phyloP scores from a whole-genome alignment of 768 basidiomycete species.

The Candolleomyces eurysporus region DNA sequence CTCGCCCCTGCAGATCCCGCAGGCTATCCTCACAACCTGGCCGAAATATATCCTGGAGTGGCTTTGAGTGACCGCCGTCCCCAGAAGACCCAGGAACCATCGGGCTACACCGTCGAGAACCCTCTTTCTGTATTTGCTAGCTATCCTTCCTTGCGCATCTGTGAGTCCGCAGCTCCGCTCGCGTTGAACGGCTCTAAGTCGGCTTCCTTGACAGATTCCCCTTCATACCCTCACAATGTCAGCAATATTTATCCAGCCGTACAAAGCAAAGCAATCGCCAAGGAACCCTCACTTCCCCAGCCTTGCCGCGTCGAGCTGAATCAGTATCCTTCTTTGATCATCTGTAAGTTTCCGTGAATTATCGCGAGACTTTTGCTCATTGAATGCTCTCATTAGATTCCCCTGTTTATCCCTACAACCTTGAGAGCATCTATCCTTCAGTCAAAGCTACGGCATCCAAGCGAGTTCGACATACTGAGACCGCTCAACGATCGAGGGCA shows the following conservation, averaged over 20 bases:
- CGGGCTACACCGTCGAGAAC: neutral
- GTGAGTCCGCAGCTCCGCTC: neutral
- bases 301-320: no score
- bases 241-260: no score
- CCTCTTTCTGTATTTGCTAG: neutral
- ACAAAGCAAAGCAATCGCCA: no score
- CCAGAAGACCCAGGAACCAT: neutral
- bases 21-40: constrained; percentile 8
- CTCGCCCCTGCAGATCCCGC: constrained; percentile 1
- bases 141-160: constrained; percentile 4
- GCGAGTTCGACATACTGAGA: neutral
- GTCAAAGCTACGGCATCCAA: no score
- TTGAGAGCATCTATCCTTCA: constrained; percentile 10
- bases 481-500: neutral
- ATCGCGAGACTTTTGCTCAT: neutral
- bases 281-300: no score
- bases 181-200: neutral
- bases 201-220: no score
- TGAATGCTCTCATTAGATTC: constrained; percentile 3
- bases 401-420: constrained; percentile 13
- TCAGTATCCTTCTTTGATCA: constrained; percentile 9
- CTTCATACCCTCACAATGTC: no score
- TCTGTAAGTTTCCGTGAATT: constrained; percentile 1
- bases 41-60: constrained; percentile 1
- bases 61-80: neutral